phyloP scores from a whole-genome alignment of 768 basidiomycete species.

The Cubamyces sp. region DNA sequence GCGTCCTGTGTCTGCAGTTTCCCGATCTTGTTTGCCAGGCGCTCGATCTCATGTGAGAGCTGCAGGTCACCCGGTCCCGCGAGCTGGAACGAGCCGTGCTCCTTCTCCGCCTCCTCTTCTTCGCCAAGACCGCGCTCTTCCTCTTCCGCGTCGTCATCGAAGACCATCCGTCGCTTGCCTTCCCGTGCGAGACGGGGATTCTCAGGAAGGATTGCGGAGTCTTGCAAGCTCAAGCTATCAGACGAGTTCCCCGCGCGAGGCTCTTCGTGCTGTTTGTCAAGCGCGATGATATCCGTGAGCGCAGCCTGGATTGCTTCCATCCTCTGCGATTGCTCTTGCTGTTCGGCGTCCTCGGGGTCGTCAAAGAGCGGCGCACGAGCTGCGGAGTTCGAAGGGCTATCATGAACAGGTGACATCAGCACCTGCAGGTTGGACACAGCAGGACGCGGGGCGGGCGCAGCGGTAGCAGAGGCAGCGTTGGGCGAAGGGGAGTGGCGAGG shows the following conservation, averaged over 20 bases:
- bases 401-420: slow-evolving; percentile 73
- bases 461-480: slow-evolving; percentile 6
- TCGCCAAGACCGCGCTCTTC: slow-evolving; percentile 64
- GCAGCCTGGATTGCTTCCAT: slow-evolving; percentile 98
- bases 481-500: slow-evolving; percentile 10
- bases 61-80: slow-evolving; percentile 91
- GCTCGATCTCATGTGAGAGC: slow-evolving; percentile 82
- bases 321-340: slow-evolving; percentile 68
- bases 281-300: slow-evolving; percentile 91
- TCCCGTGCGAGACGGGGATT: background rate
- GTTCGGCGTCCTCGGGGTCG: slow-evolving; percentile 66
- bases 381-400: slow-evolving; percentile 50
- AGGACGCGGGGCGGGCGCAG: slow-evolving; percentile 29
- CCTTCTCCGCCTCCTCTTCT: slow-evolving; percentile 44
- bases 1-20: slow-evolving; percentile 80
- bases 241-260: slow-evolving; percentile 14
- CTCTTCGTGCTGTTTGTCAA: slow-evolving; percentile 60
- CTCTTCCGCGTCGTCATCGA: slow-evolving; percentile 46
- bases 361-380: slow-evolving; percentile 78
- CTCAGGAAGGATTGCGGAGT: background rate
- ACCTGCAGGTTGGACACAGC: slow-evolving; percentile 71
- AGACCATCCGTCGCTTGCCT: slow-evolving; percentile 22
- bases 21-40: slow-evolving; percentile 74
- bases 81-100: slow-evolving; percentile 63
- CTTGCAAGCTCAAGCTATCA: slow-evolving; percentile 21